A percentile compares a stretch with the other conserved stretches of the same genome.
Conservation (phyloP, 306 rosid genomes). For the Rosa persica region DNA sequence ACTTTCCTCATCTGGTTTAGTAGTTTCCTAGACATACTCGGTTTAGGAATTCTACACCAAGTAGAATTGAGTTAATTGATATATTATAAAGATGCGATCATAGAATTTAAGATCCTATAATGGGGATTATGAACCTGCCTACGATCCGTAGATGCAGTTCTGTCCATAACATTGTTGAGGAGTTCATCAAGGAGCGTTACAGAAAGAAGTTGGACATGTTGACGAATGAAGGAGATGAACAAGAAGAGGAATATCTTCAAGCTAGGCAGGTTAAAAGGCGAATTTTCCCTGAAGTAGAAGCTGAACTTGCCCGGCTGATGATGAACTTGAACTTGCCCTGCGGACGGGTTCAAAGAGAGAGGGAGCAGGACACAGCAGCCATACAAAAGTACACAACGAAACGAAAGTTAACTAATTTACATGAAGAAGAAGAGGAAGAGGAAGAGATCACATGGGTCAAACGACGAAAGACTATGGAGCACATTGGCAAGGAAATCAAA, state of each 20-base stretch:
- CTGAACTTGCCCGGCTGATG: neutral
- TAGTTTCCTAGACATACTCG: neutral
- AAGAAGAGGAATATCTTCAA: slow-evolving; percentile 1
- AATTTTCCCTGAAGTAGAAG: neutral
- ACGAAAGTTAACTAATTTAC: neutral
- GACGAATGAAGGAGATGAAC: neutral
- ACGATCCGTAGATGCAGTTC: neutral
- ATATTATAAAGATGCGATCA: neutral
- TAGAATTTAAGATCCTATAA: neutral
- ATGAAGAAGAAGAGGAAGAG: neutral
- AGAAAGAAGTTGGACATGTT: neutral
- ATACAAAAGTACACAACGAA: neutral
- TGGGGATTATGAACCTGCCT: neutral
- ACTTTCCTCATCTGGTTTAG: neutral
- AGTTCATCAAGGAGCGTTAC: slow-evolving; percentile 24
- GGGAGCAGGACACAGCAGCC: neutral
- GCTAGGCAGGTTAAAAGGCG: neutral
- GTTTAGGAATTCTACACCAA: neutral
- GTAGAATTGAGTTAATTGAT: neutral
- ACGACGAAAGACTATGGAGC: neutral
- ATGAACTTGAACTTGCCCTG: neutral
- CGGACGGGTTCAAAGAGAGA: neutral
- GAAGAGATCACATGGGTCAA: neutral
- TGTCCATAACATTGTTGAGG: slow-evolving; percentile 44
- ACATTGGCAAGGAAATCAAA: neutral